phyloP scores from a whole-genome alignment of 768 basidiomycete genomes.

The Boletus vinaceobasis region DNA sequence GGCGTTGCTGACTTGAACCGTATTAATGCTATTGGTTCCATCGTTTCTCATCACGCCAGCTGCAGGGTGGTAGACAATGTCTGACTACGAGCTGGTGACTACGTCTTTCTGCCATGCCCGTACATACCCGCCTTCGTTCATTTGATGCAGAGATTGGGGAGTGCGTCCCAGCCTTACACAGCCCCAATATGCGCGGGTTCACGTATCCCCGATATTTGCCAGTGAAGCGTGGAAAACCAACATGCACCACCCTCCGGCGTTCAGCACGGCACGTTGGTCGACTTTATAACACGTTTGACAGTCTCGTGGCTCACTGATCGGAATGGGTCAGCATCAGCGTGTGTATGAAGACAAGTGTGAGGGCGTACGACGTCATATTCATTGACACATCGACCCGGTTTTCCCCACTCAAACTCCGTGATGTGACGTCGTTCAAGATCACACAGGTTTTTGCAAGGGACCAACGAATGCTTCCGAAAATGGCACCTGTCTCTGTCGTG shows the following conservation, averaged over 20 bases:
- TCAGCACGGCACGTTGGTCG: conserved; percentile 96
- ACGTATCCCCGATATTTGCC: not conserved
- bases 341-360: not conserved
- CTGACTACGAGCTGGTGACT: too few relatives aligned
- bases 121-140: conserved; percentile 71
- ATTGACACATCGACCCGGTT: conserved; percentile 95
- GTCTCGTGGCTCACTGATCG: conserved; percentile 69
- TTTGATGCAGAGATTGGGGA: conserved; percentile 94
- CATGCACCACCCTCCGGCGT: conserved; percentile 87
- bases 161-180: conserved; percentile 82
- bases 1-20: not conserved
- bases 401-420: conserved; percentile 99
- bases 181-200: too few relatives aligned
- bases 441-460: conserved; percentile 86
- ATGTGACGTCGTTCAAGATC: conserved; percentile 97
- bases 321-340: not conserved
- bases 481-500: conserved; percentile 97
- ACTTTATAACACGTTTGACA: conserved; percentile 93
- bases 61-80: too few relatives aligned
- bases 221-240: conserved; percentile 5
- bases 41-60: not conserved
- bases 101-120: too few relatives aligned
- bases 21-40: not conserved
- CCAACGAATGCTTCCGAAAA: conserved; percentile 97
- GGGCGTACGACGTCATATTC: conserved; percentile 62